These are phyloP conservation scores for Pythium vanterpoolii DNA, from an alignment of 352 stramenopile species.

Conservation along the genomic window DNA sequence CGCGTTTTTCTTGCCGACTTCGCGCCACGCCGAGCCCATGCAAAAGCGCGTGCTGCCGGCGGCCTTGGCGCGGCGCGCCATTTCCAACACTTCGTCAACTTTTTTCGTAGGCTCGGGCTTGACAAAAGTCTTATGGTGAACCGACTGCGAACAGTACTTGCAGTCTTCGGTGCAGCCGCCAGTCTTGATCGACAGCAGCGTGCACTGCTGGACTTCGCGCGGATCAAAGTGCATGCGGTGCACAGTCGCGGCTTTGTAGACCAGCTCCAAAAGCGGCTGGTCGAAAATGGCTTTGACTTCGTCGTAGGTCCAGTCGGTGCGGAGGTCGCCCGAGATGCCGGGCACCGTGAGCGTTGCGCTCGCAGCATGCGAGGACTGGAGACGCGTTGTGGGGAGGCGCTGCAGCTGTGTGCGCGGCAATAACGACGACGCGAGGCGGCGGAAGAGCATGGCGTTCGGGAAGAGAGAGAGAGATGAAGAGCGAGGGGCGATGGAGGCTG, in stretches of 20 bases:
- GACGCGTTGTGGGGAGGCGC: slow-evolving; percentile 8
- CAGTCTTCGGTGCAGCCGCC: slow-evolving; percentile 92
- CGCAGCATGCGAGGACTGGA: slow-evolving; percentile 30
- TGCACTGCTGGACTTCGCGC: slow-evolving; percentile 97
- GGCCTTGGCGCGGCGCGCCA: slow-evolving; percentile 93
- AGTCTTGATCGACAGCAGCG: slow-evolving; percentile 97
- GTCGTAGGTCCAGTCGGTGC: slow-evolving; percentile 92
- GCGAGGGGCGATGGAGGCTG: background rate
- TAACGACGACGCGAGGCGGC: slow-evolving; percentile 34
- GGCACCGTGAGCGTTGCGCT: slow-evolving; percentile 58
- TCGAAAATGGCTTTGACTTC: slow-evolving; percentile 95
- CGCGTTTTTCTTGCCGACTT: slow-evolving; percentile 98
- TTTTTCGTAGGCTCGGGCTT: slow-evolving; percentile 97
- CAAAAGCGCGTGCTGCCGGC: slow-evolving; percentile 97
- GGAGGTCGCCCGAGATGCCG: slow-evolving; percentile 60
- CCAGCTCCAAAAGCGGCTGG: slow-evolving; percentile 95
- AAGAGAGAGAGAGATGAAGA: slow-evolving; percentile 1
- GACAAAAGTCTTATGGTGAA: slow-evolving; percentile 97
- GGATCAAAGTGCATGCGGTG: slow-evolving; percentile 98
- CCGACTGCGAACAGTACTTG: slow-evolving; percentile 97
- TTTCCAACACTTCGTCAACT: slow-evolving; percentile 95
- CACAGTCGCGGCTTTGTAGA: slow-evolving; percentile 95
- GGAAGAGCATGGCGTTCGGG: slow-evolving; percentile 34
- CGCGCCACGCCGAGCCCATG: slow-evolving; percentile 97
- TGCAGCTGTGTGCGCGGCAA: slow-evolving; percentile 17